These are phyloP conservation scores for Pyrus betulifolia DNA, from an alignment of 306 rosid genomes.

Conservation along the genomic window DNA sequence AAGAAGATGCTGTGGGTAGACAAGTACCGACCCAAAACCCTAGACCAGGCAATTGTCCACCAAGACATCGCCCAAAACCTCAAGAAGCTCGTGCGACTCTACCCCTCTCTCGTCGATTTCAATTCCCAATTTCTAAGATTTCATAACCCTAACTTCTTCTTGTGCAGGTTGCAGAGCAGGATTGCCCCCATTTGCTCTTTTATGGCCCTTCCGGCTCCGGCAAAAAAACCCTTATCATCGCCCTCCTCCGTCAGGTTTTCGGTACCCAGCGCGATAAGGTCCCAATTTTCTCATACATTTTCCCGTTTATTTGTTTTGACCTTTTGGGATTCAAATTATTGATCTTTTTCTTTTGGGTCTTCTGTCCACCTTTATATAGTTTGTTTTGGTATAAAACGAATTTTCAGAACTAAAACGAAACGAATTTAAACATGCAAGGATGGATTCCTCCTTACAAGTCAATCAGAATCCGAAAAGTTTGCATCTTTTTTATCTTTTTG, in stretches of 20 bases:
- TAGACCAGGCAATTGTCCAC: constrained; percentile 66
- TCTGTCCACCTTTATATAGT: no score
- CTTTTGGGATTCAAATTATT: no score
- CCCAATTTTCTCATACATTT: no score
- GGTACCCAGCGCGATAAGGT: constrained; percentile 89
- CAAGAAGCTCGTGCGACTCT: constrained; percentile 60
- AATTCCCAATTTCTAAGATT: neutral
- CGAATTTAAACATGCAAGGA: no score
- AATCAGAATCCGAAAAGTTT: no score
- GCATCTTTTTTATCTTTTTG: no score
- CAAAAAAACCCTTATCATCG: constrained; percentile 96
- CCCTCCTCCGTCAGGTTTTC: constrained; percentile 83
- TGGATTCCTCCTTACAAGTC: no score
- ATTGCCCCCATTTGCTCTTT: constrained; percentile 92
- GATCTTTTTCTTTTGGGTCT: no score
- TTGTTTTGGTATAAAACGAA: no score
- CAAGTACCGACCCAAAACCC: constrained; percentile 89
- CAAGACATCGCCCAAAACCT: constrained; percentile 68
- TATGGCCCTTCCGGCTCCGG: constrained; percentile 95
- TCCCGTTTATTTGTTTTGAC: no score
- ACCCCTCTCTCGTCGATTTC: neutral
- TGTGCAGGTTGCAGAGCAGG: constrained; percentile 70
- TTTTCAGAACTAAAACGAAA: no score
- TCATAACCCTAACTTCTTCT: neutral
- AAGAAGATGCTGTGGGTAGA: constrained; percentile 87